A percentile compares a stretch with the other conserved stretches of the same genome.
These are phyloP conservation scores for Salix dunnii DNA, from an alignment of 345 rosid genomes.

Conservation along the genomic window DNA sequence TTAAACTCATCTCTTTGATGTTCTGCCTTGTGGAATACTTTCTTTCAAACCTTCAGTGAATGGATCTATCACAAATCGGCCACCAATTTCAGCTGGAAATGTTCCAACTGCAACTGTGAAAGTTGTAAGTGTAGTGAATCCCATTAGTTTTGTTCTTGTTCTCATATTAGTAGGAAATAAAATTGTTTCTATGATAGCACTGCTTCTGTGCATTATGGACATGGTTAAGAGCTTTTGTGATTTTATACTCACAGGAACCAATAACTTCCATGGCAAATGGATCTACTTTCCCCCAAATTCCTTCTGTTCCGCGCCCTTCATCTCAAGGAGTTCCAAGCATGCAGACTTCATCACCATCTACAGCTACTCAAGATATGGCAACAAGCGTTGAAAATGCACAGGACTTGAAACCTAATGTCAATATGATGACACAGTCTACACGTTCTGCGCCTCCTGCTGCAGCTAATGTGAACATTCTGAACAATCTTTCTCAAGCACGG, in stretches of 20 bases:
- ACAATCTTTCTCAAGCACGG: constrained; percentile 86
- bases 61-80: constrained; percentile 62
- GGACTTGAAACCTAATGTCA: constrained; percentile 77
- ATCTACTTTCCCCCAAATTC: constrained; percentile 60
- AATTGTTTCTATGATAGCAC: constrained; percentile 6
- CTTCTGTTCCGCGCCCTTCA: constrained; percentile 71
- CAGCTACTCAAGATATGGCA: constrained; percentile 72
- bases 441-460: constrained; percentile 72
- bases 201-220: constrained; percentile 5
- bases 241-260: constrained; percentile 62
- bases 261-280: constrained; percentile 65
- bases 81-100: constrained; percentile 63
- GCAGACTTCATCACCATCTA: constrained; percentile 80
- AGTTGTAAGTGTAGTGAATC: constrained; percentile 60
- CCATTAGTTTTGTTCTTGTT: constrained; percentile 5
- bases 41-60: constrained; percentile 43
- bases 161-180: constrained; percentile 3
- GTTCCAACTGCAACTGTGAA: constrained; percentile 78
- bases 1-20: constrained; percentile 2
- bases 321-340: constrained; percentile 65
- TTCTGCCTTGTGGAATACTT: constrained; percentile 13
- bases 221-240: constrained; percentile 10
- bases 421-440: constrained; percentile 59
- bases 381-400: constrained; percentile 50
- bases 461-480: constrained; percentile 84